Evolutionary conservation across 768 basidiomycete genomes (phyloP).

Genomic region (Boletus rubescentipes): DNA sequence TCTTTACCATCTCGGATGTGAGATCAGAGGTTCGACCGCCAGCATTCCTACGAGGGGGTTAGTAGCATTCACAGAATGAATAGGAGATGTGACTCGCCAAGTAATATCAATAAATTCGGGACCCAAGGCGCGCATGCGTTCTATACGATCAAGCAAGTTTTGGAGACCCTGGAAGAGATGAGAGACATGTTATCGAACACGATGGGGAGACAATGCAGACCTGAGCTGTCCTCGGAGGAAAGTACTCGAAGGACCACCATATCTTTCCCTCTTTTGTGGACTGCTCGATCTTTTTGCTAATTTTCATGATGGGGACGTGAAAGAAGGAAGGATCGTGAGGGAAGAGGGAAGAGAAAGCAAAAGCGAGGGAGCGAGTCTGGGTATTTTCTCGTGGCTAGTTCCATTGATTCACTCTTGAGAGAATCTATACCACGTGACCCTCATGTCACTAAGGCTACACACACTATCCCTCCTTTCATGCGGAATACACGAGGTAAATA

Average conservation of each 20-base stretch:
- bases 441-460: not conserved
- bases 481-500: slow-evolving; percentile 41
- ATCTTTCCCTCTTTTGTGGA: slow-evolving; percentile 81
- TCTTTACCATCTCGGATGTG: slow-evolving; percentile 91
- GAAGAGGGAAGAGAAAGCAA: slow-evolving; percentile 2
- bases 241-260: slow-evolving; percentile 99
- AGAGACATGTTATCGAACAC: not conserved
- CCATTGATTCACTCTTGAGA: not conserved
- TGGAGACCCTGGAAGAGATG: slow-evolving; percentile 46
- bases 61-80: not conserved
- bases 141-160: slow-evolving; percentile 97
- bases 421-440: slow-evolving; percentile 21
- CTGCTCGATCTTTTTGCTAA: slow-evolving; percentile 89
- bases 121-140: slow-evolving; percentile 92
- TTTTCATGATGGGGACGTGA: slow-evolving; percentile 65
- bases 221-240: slow-evolving; percentile 94
- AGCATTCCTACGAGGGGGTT: slow-evolving; percentile 70
- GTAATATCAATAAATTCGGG: slow-evolving; percentile 99
- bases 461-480: slow-evolving; percentile 1
- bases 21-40: slow-evolving; percentile 94
- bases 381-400: slow-evolving; percentile 26
- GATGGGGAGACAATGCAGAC: slow-evolving; percentile 38
- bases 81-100: slow-evolving; percentile 50
- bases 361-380: slow-evolving; percentile 4
- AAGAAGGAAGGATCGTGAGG: slow-evolving; percentile 24